Percentiles rank a stretch among this genome's conserved stretches.
These are phyloP conservation scores for Termitomyces sp. DNA, from an alignment of 768 basidiomycete species.

Conservation along the genomic window DNA sequence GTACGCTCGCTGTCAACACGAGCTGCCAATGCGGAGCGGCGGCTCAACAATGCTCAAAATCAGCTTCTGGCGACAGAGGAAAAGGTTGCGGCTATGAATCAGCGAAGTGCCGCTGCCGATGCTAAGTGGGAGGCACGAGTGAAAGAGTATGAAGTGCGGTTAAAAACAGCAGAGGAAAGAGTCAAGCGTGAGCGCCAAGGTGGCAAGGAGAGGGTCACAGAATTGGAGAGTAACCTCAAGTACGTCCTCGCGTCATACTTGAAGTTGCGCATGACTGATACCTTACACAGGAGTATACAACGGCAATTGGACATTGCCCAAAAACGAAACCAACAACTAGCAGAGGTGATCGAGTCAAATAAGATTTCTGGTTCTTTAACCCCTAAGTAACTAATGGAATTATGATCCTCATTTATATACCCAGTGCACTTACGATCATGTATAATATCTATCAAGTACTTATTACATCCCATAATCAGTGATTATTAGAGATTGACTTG, in stretches of 20 bases:
- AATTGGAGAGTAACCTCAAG: conserved; percentile 71
- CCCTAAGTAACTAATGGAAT: conserved; percentile 4
- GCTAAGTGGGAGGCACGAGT: conserved; percentile 94
- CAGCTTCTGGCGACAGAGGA: conserved; percentile 83
- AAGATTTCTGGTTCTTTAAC: conserved; percentile 17
- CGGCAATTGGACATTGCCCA: conserved; percentile 75
- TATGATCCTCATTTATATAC: background rate
- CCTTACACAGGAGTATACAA: conserved; percentile 54
- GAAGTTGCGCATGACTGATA: background rate
- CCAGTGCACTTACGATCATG: conserved; percentile 1
- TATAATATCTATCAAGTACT: conserved; percentile 2
- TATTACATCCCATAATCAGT: too few relatives aligned
- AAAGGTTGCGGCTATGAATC: conserved; percentile 67
- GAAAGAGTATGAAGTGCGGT: conserved; percentile 79
- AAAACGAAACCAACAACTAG: conserved; percentile 59
- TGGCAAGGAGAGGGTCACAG: conserved; percentile 75
- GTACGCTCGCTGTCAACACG: conserved; percentile 64
- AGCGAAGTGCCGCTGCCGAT: conserved; percentile 69
- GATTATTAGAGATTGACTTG: too few relatives aligned
- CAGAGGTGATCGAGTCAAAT: conserved; percentile 43
- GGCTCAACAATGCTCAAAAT: conserved; percentile 80
- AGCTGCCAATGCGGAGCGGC: conserved; percentile 79
- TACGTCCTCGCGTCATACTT: conserved; percentile 23
- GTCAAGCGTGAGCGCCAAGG: conserved; percentile 93
- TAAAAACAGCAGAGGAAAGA: conserved; percentile 84